Base-by-base conservation (phyloP, 495 filamentous ascomycete genomes). In the Penicillium canariense region DNA sequence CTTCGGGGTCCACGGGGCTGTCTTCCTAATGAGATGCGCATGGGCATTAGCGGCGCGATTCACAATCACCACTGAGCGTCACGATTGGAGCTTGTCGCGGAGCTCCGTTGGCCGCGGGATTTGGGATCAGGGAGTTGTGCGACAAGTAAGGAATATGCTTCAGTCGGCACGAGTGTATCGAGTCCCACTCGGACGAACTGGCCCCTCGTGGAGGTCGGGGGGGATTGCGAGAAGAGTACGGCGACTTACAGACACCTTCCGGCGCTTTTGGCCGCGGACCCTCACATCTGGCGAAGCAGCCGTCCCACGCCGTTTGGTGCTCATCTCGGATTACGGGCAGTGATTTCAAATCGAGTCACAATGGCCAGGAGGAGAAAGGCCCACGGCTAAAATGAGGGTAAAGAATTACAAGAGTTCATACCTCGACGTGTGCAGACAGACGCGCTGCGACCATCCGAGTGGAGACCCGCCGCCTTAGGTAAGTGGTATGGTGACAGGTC, bases 301-400 rank as follows among this genome's bases (percentile, higher is more conserved):
- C 18, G 74, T 59, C 22, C 78, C 79, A 66, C 87, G 88, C 48
- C 87, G 82, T 77, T 89, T 91, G 54, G 79, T 78, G 52, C 84
- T 85, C 86, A 89, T 89, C 26, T 27, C 20, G 22, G 14, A 30
- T 36, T 46, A 48, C n/a, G 26, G 18, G 30, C 25, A 30, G 27
- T 30, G 26, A 30, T 46, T 30, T n/a, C 43, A 46, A 30, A n/a
- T 42, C 11, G n/a, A 42, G 10, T 20, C 9, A 40, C 10, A 42
- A 42, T 6, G 38, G 20, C n/a, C 11, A 4, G 20, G 38, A 25
- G n/a, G 11, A 42, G 20, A 42, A 23, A 20, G 35, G 25, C 7
- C 26, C 44, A 43, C n/a, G 2, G 48, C 17, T 36, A 17, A 30
- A 23, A 26, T 45, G 5, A 26, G 28, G 42, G 28, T 11, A 15